Evolutionary conservation across 2,329 filamentous ascomycete genomes (phyloP).

Genomic region (Lasiodiplodia hormozganensis): DNA sequence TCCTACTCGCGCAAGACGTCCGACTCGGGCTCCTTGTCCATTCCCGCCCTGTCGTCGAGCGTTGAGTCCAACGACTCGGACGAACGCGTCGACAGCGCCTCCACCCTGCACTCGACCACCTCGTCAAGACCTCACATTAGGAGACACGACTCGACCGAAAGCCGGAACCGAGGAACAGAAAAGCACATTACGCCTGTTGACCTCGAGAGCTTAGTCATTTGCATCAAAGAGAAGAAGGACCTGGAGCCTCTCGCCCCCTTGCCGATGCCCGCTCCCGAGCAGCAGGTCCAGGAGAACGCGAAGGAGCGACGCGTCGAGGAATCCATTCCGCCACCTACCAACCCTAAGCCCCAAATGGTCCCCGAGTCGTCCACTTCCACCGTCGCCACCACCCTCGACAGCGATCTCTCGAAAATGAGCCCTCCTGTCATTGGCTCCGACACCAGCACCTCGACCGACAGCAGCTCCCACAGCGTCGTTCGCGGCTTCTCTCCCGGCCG

Average conservation of each 20-base stretch:
- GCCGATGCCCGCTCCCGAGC: conserved; percentile 43
- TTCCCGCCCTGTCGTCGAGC: conserved; percentile 57
- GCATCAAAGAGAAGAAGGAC: conserved; percentile 83
- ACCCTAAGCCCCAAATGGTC: conserved; percentile 53
- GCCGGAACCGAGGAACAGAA: conserved; percentile 75
- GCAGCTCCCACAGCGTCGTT: conserved; percentile 73
- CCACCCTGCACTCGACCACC: conserved; percentile 56
- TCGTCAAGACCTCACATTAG: conserved; percentile 70
- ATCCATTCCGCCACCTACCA: conserved; percentile 42
- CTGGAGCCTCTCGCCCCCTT: conserved; percentile 64
- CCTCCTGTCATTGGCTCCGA: conserved; percentile 60
- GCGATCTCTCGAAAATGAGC: conserved; percentile 45
- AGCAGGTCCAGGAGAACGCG: conserved; percentile 39
- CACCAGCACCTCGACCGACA: conserved; percentile 67
- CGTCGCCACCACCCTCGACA: conserved; percentile 53
- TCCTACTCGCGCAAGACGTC: conserved; percentile 39
- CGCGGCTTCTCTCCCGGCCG: conserved; percentile 85
- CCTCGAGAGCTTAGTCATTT: conserved; percentile 91
- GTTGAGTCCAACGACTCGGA: conserved; percentile 52
- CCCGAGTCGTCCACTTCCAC: conserved; percentile 67
- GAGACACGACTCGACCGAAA: conserved; percentile 73
- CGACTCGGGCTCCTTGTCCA: conserved; percentile 34
- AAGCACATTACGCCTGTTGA: conserved; percentile 93
- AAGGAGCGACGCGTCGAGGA: conserved; percentile 52
- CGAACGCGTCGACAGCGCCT: conserved; percentile 51